phyloP scores from a whole-genome alignment of 2,329 filamentous ascomycete species.

The Xylariaceae sp. region DNA sequence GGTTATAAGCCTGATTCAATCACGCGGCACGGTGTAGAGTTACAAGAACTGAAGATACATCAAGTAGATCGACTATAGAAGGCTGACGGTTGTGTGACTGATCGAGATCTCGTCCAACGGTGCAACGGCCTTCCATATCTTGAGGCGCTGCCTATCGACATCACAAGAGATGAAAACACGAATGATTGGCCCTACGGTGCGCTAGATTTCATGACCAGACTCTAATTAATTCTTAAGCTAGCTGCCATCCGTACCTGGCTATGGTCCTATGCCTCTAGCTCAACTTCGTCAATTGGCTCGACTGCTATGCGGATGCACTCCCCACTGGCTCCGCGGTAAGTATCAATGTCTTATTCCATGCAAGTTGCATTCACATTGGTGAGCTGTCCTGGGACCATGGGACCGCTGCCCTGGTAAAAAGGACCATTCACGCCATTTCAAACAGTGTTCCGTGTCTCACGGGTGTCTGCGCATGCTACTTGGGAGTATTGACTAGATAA shows the following conservation, averaged over 20 bases:
- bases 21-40: neutral
- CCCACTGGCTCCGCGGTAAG: no score
- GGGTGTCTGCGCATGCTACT: no score
- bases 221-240: neutral
- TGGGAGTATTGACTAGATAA: no score
- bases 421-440: no score
- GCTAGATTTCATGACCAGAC: slow-evolving; percentile 1
- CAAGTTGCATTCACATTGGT: no score
- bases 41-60: slow-evolving; percentile 2
- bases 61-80: neutral
- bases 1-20: slow-evolving; percentile 1
- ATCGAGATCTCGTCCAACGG: slow-evolving; percentile 3
- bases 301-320: no score
- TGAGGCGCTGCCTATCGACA: slow-evolving; percentile 2
- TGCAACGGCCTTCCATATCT: neutral
- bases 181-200: slow-evolving; percentile 1
- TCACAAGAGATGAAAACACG: slow-evolving; percentile 1
- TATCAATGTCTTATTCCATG: no score
- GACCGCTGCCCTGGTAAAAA: no score
- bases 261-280: neutral
- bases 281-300: no score
- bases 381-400: no score
- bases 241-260: neutral
- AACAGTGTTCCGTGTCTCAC: no score
- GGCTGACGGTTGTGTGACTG: neutral